Evolutionary conservation across 2,329 filamentous ascomycete species (phyloP), one percentile per base, ranked within the genome.

Genomic region (Boeremia lycopersici): DNA sequence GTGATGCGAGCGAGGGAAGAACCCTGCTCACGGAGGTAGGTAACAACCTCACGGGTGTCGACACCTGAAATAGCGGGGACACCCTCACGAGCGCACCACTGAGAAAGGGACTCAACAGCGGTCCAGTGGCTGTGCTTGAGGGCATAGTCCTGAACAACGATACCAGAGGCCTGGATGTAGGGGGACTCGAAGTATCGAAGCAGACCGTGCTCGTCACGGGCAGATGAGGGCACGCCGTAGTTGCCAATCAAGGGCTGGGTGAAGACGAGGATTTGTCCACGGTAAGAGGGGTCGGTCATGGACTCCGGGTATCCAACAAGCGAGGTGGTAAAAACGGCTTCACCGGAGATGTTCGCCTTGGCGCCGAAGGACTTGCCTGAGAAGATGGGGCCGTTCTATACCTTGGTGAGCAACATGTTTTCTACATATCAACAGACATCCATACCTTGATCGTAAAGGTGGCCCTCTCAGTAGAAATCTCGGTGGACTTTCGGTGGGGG

Each of bases 181-280:
- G 95, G 95, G 26, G 92, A 97, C 80, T 99, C 95, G 71, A 99
- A 99, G 83, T 98, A 96, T 81, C 95, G 95, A 75, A 98, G 84
- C 56, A 99, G 86, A 68, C 95, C 95, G 77, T 87, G 90, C 77
- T 93, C 81, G 77, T 99, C 95, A 62, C 91, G 89, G 70, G 87
- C 84, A 61, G 83, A 86, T 29, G 92, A 96, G 13, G 95, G 95
- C 15, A 99, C 93, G 68, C 95, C 95, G 75, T 99, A 99, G 84
- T 99, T 99, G 74, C 95, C 95, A 72, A 99, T 97, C 66, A 99
- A 81, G 31, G 95, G 95, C 77, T 97, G 93, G 64, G 95, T 99
- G 83, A 98, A 97, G 78, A 98, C 93, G 68, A 99, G 84, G 66
- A 99, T 98, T 82, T 99, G 95, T 65, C 95, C 86, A 64, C 86